Evolutionary conservation across 495 filamentous ascomycete genomes (phyloP).

Genomic region (Penicillium goetzii): DNA sequence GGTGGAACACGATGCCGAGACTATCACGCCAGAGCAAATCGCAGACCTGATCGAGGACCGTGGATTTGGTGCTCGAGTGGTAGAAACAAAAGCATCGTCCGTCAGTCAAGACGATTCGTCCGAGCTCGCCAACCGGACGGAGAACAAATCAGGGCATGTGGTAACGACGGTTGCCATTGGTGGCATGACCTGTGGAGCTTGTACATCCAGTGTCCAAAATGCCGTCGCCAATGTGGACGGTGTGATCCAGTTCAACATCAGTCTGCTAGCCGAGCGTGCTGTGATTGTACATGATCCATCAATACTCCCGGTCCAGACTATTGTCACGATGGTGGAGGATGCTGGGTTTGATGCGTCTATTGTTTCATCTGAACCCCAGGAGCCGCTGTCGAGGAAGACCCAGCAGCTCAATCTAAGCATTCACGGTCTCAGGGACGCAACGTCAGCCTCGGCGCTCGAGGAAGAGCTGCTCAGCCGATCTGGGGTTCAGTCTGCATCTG

Average conservation of each 20-base stretch:
- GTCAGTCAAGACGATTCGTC: conserved; percentile 19
- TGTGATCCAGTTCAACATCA: conserved; percentile 87
- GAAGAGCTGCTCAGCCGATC: conserved; percentile 63
- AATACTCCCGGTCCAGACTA: conserved; percentile 67
- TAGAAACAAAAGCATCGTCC: conserved; percentile 50
- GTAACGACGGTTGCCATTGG: conserved; percentile 84
- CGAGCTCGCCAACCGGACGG: conserved; percentile 33
- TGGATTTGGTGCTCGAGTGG: conserved; percentile 85
- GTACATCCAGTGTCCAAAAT: conserved; percentile 85
- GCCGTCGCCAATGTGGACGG: conserved; percentile 80
- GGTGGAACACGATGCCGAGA: conserved; percentile 74
- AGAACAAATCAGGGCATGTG: conserved; percentile 47
- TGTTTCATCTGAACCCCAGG: conserved; percentile 53
- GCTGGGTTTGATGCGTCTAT: conserved; percentile 86
- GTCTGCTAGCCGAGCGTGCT: conserved; percentile 86
- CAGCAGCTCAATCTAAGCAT: conserved; percentile 73
- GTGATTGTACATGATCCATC: conserved; percentile 81
- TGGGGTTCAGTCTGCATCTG: conserved; percentile 72
- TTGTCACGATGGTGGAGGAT: conserved; percentile 70
- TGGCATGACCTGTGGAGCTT: conserved; percentile 97
- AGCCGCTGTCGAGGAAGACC: conserved; percentile 37
- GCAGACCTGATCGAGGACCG: conserved; percentile 89
- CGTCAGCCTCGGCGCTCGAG: conserved; percentile 73
- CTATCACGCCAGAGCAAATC: conserved; percentile 69
- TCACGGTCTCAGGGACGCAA: conserved; percentile 74